phyloP scores from a whole-genome alignment of 257 asterid species.

The Prunella vulgaris region DNA sequence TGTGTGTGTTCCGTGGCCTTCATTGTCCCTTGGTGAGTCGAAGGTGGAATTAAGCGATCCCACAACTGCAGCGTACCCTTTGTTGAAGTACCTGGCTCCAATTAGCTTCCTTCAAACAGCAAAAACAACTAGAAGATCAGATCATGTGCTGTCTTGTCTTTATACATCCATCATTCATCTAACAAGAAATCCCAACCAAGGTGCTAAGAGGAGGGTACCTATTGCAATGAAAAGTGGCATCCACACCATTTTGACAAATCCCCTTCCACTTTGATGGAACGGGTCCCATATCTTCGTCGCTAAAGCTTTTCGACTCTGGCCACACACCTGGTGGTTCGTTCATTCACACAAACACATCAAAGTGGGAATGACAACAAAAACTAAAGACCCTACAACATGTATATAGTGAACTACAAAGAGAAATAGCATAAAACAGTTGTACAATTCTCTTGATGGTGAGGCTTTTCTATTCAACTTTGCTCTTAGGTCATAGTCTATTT shows the following conservation, averaged over 20 bases:
- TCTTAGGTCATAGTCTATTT: too few species aligned
- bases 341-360: slow-evolving; percentile 21
- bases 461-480: too few species aligned
- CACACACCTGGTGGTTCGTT: slow-evolving; percentile 82
- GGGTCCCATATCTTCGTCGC: slow-evolving; percentile 64
- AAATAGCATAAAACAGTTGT: neutral
- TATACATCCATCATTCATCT: neutral
- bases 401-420: neutral
- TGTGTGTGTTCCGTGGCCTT: slow-evolving; percentile 93
- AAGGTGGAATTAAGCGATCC: slow-evolving; percentile 67
- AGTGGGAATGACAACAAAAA: neutral
- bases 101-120: slow-evolving; percentile 66
- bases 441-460: neutral
- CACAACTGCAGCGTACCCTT: slow-evolving; percentile 56
- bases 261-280: slow-evolving; percentile 88
- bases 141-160: too few species aligned
- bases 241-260: slow-evolving; percentile 58
- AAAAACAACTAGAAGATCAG: neutral
- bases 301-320: slow-evolving; percentile 87
- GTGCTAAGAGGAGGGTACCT: slow-evolving; percentile 36
- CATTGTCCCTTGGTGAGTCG: slow-evolving; percentile 59
- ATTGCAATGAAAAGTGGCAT: slow-evolving; percentile 69
- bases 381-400: neutral
- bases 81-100: slow-evolving; percentile 87
- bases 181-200: neutral